Evolutionary conservation across 2,329 filamentous ascomycete genomes (phyloP).

Genomic region (Aureobasidium namibiae): DNA sequence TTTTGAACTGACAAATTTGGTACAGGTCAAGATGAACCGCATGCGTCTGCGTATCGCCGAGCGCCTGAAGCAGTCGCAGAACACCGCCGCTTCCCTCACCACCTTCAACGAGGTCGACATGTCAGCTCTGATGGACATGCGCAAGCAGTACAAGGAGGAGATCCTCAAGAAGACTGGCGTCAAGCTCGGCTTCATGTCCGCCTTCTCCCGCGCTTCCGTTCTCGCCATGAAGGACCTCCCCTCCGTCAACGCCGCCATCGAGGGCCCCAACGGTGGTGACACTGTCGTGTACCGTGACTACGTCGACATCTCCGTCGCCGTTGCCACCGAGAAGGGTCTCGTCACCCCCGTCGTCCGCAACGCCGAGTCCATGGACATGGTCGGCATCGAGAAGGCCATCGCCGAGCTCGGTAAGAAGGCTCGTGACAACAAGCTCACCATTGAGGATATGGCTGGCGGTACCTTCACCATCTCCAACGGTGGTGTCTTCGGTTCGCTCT

Average conservation of each 20-base stretch:
- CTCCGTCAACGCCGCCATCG: slow-evolving; percentile 91
- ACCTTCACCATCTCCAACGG: slow-evolving; percentile 98
- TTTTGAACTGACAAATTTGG: slow-evolving; percentile 9
- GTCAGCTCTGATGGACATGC: slow-evolving; percentile 94
- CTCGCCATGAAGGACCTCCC: slow-evolving; percentile 94
- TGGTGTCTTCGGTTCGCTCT: slow-evolving; percentile 91
- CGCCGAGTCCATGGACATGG: slow-evolving; percentile 76
- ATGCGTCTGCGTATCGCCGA: slow-evolving; percentile 97
- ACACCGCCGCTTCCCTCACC: slow-evolving; percentile 91
- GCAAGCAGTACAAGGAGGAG: slow-evolving; percentile 95
- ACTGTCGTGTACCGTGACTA: slow-evolving; percentile 98
- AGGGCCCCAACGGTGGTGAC: slow-evolving; percentile 88
- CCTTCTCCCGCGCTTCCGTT: slow-evolving; percentile 82
- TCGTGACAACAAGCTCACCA: slow-evolving; percentile 90
- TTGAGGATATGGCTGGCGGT: slow-evolving; percentile 97
- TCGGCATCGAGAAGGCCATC: slow-evolving; percentile 84
- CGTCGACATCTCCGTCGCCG: slow-evolving; percentile 93
- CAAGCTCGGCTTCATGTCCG: slow-evolving; percentile 99
- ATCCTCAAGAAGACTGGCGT: slow-evolving; percentile 91
- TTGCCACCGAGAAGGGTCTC: slow-evolving; percentile 93
- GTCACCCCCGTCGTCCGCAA: slow-evolving; percentile 96
- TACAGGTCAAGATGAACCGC: slow-evolving; percentile 97
- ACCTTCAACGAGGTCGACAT: slow-evolving; percentile 99
- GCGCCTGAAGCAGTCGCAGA: slow-evolving; percentile 97
- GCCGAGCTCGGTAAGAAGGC: slow-evolving; percentile 96